Evolutionary conservation across 2,329 filamentous ascomycete species (phyloP), one percentile per base, ranked within the genome.

Genomic region (Clarireedia sp.): DNA sequence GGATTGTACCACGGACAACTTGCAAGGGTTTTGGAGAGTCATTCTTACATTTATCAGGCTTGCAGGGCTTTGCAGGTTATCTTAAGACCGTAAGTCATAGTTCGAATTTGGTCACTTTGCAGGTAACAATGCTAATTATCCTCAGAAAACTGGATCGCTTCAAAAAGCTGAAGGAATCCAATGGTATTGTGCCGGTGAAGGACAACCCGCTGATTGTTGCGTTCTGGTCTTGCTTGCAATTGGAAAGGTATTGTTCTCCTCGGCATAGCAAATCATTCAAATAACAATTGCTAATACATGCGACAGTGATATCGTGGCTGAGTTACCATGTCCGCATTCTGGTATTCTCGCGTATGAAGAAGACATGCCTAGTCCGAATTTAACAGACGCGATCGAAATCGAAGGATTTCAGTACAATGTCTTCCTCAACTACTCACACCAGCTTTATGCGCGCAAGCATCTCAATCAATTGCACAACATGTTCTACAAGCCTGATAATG

Each of bases 161-260:
- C 29, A 71, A 70, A 40, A 76, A 74, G 70, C 68, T 56, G 63
- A 74, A 64, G 48, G 36, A 55, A 36, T 26, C 16, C 3, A 48
- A 55, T 1, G 26, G 24, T 21, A 47, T 40, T 17, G 38, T 61
- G 8, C 45, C 38, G 17, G 54, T 61, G 8, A 68, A 65, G 46
- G 79, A 85, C 63, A 89, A 90, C 66, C 76, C 86, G 55, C 76
- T 86, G 37, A 76, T 86, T 14, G 79, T 95, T 63, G 86, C 89
- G 0, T 96, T 91, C 65, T 97, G 92, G 92, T 94, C 91, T 7
- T 95, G 89, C 68, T 74, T 96, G 60, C 92, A 97, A 67, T 77
- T 97, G 10, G 92, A 97, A 71, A 96, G 86, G 86, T 89, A 70
- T 62, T 71, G 41, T 21, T 41, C n/a, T 33, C 26, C 38, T 14